Evolutionary conservation across 345 rosid genomes (phyloP), one percentile per base, ranked within the genome.

Genomic region (Cochlearia excelsa): DNA sequence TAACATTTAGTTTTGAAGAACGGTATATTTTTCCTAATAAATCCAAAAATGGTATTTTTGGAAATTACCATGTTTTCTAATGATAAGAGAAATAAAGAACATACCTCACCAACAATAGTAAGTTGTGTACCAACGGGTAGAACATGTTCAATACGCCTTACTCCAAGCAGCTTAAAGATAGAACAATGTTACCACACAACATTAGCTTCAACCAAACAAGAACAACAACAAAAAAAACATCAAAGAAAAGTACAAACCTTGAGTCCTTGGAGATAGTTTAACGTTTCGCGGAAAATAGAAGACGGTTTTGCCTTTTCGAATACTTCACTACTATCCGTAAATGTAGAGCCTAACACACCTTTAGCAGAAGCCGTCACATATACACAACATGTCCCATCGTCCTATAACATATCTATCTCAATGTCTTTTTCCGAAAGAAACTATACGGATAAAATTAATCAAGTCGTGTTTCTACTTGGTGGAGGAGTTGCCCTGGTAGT

Each of bases 51-150:
- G 35, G 35, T 33, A 33, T 33, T 3, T 33, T 3, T 3, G 35
- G 5, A 33, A 33, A 33, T 33, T 33, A 33, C 23, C 23, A 16
- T 16, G 23, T 16, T 16, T 16, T 16, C 23, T 16, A 16, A 16
- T 16, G 23, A 16, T 16, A 16, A 16, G 23, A 33, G 35, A 5
- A 5, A 33, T 33, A 33, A 33, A 34, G 35, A 6, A 42, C 66
- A 48, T 75, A 88, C 98, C 98, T 91, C 92, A 11, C 98, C 98
- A 65, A 88, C 86, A 68, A 83, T 86, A 3, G 92, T 90, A 73
- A 90, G 80, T 49, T 82, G 79, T 43, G 88, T 78, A 63, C 97
- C 90, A 44, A 82, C 73, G 10, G 98, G 96, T 54, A 91, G 96
- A 53, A 88, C 80, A 29, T 83, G 69, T 56, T 91, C 98, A 59